A percentile compares a stretch with the other conserved stretches of the same genome.
phyloP scores from a whole-genome alignment of 106 monocot species.

The Dactylorhiza incarnata region DNA sequence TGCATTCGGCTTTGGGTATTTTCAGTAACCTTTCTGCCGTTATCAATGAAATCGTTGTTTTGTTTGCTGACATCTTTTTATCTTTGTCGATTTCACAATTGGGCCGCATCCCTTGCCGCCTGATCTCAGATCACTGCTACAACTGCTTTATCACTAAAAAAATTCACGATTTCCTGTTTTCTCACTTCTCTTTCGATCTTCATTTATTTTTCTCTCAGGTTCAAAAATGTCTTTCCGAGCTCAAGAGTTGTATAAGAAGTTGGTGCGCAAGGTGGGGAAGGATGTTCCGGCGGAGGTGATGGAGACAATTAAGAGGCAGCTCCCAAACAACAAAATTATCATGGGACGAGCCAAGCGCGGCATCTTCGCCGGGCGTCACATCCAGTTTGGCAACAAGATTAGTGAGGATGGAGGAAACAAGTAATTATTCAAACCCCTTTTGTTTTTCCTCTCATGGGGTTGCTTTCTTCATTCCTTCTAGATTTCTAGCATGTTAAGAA shows the following conservation, averaged over 20 bases:
- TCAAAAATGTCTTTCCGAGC: conserved; percentile 57
- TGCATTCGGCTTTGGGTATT: too few relatives aligned
- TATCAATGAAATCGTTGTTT: too few relatives aligned
- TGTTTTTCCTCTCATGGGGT: neutral
- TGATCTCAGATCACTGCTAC: too few relatives aligned
- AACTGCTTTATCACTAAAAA: too few relatives aligned
- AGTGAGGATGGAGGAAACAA: conserved; percentile 90
- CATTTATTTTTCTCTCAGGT: too few relatives aligned
- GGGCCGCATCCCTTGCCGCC: too few relatives aligned
- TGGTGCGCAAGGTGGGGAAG: conserved; percentile 47
- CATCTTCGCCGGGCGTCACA: conserved; percentile 82
- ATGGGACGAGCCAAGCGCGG: conserved; percentile 82
- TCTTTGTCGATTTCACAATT: too few relatives aligned
- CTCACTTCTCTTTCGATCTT: too few relatives aligned
- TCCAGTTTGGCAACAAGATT: conserved; percentile 87
- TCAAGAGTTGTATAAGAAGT: conserved; percentile 67
- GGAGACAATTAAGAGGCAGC: conserved; percentile 47
- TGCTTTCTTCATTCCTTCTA: neutral
- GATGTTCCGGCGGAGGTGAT: conserved; percentile 25
- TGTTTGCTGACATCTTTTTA: too few relatives aligned
- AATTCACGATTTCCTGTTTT: too few relatives aligned
- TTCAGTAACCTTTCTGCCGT: too few relatives aligned
- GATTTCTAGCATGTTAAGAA: neutral
- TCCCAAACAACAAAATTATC: conserved; percentile 64
- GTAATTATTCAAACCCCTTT: conserved; percentile 18